Percentiles rank a stretch among this genome's conserved stretches.
Conservation (phyloP, 306 rosid genomes). For the Myrica gale region DNA sequence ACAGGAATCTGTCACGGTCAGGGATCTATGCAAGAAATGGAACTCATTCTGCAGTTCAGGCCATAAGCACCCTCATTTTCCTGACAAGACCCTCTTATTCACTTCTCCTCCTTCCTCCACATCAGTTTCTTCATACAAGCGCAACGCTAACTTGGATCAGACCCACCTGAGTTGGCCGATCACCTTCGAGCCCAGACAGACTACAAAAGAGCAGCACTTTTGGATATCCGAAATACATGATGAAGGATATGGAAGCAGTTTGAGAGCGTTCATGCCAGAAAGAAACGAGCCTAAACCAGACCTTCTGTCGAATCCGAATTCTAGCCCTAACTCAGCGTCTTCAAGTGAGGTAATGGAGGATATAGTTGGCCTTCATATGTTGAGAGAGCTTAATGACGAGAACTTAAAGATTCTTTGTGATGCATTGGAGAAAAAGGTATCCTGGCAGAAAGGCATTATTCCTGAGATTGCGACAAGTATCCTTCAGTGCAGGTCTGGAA, state of each 20-base stretch:
- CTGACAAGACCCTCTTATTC: conserved; percentile 39
- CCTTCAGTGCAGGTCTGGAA: conserved; percentile 68
- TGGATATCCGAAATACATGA: conserved; percentile 45
- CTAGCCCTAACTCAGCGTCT: conserved; percentile 89
- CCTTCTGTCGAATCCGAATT: conserved; percentile 80
- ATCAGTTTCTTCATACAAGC: conserved; percentile 37
- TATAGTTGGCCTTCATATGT: conserved; percentile 44
- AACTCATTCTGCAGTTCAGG: conserved; percentile 60
- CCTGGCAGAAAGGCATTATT: conserved; percentile 47
- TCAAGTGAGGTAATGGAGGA: conserved; percentile 79
- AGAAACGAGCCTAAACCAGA: conserved; percentile 60
- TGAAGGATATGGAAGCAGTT: conserved; percentile 40
- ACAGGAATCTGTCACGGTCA: conserved; percentile 51
- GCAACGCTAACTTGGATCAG: conserved; percentile 31
- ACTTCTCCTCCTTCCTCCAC: conserved; percentile 43
- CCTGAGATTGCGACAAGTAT: conserved; percentile 53
- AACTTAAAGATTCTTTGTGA: conserved; percentile 60
- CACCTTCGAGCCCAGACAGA: conserved; percentile 46
- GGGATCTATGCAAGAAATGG: conserved; percentile 66
- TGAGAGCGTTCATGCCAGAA: conserved; percentile 51
- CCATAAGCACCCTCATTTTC: conserved; percentile 39
- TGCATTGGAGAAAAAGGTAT: conserved; percentile 56
- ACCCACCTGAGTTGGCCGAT: conserved; percentile 38
- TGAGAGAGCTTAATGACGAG: conserved; percentile 53
- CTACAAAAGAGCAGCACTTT: conserved; percentile 53